Evolutionary conservation across 352 stramenopile species (phyloP), one percentile per base, ranked within the genome.

Genomic region (Globisporangium camurandrum): DNA sequence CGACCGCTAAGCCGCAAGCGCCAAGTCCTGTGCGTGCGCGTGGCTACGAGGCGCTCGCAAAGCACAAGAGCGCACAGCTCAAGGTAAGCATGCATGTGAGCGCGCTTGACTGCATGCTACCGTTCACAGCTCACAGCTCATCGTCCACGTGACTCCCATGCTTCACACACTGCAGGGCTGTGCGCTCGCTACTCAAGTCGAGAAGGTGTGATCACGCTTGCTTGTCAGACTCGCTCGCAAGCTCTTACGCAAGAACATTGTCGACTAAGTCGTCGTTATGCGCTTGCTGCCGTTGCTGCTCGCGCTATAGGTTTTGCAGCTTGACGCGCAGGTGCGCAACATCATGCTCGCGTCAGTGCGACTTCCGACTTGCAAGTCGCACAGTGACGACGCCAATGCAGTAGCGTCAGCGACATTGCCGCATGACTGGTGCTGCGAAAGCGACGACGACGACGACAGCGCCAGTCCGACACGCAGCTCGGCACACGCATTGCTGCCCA

Each of bases 261-360:
- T 30, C 22, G 36, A 38, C n/a, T n/a, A n/a, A n/a, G n/a, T n/a
- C n/a, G n/a, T n/a, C n/a, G n/a, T n/a, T n/a, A n/a, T n/a, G n/a
- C n/a, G n/a, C n/a, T n/a, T n/a, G n/a, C n/a, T n/a, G n/a, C n/a
- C n/a, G n/a, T n/a, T n/a, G n/a, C n/a, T n/a, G n/a, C n/a, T n/a
- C n/a, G n/a, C n/a, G 4, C 33, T 41, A 5, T 36, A 74, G 61
- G 57, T 41, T 2, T 27, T 83, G 20, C 66, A 50, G 17, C 52
- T 47, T 19, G 72, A 83, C 20, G 57, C 59, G 1, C 59, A 75
- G 33, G 59, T 56, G n/a, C 62, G 69, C 0, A 58, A 75, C 9
- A 41, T 77, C 23, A 59, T 86, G 23, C 52, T 86, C 16, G 41
- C 47, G 9, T 61, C 54, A 23, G 33, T 49, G 38, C 36, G 30